Evolutionary conservation across 2,329 filamentous ascomycete genomes (phyloP), one percentile per base, ranked within the genome.

Genomic region (Fusarium pseudonygamai): DNA sequence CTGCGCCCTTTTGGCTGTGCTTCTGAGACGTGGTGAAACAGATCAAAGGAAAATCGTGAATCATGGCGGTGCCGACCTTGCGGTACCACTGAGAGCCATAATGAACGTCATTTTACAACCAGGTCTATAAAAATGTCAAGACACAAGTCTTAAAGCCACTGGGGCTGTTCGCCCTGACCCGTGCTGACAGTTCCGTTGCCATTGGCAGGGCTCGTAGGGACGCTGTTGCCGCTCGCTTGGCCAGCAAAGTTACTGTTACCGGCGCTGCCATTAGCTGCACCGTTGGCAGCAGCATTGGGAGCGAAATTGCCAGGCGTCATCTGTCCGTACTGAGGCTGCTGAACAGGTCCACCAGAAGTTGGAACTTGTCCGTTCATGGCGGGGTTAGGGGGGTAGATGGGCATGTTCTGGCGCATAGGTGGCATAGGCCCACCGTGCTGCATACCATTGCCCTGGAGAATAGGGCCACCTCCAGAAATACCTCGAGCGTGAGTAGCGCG

Each of bases 401-500:
- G 75, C 64, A 82, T 79, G 60, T 76, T 79, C 36, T 83, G 83
- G 42, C 80, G 82, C 36, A 78, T 59, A 20, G 69, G 60, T 28
- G 74, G 49, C 36, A 77, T 60, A 42, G 74, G 75, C 37, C 78
- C 79, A 43, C 74, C 79, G 46, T 72, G 49, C 49, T 52, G 49
- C 32, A 73, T 46, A 43, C 77, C 78, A 60, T 80, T 81, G 50
- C 68, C 67, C 24, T 77, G 78, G 32, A 85, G 69, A 49, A 85
- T 80, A 20, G 83, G 75, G 9, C 79, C 79, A 60, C 78, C 84
- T 64, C 82, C 84, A 52, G 83, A 81, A 75, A 86, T 79, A 72
- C 79, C 81, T 45, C 87, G 87, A 72, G 77, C 78, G 74, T 85
- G 84, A 55, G 78, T 68, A 43, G 83, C 78, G 20, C 87, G 87